Evolutionary conservation across 805 yeast genomes (phyloP), one percentile per base, ranked within the genome.

Genomic region (Candida succiphila): DNA sequence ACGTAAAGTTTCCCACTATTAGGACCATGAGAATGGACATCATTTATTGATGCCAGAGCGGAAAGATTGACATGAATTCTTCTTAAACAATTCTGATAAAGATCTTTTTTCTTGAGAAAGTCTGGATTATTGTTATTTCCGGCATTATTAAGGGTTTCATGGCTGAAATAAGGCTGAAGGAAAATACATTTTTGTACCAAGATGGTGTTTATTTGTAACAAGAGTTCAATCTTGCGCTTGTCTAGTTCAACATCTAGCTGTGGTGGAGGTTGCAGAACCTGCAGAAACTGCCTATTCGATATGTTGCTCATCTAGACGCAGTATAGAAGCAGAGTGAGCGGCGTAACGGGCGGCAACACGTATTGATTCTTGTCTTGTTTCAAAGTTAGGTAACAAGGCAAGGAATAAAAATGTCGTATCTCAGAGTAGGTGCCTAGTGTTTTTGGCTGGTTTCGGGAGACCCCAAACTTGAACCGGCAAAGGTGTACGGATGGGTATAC

Each of bases 21-120:
- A 20, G 52, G 40, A 31, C 48, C 37, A 31, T 48, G 33, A 10
- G 61, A 43, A 30, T 58, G 58, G 26, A 51, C 50, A 24, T 60
- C 63, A 33, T 58, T 58, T 17, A 59, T 56, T 4, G 62, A 53
- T 0, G 63, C 63, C 19, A 60, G 39, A 40, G 58, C 55, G 4
- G 60, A 44, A 17, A 60, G 42, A 36, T 60, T 60, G 32, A 48
- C 48, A 33, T 60, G 65, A 8, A 58, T 51, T 32, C 65, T 43
- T 28, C 51, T 58, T n/a, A 58, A 39, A 33, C 53, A 59, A 31
- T 53, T 52, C 31, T 54, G 59, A 33, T 46, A 56, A 10, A 45
- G 27, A 14, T 54, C 60, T 22, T 51, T 50, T 30, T 46, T 41
- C 29, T 45, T 46, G 12, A 22, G 12, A 7, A 5, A 16, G 8